Percentiles rank a stretch among this genome's conserved stretches.
phyloP scores from a whole-genome alignment of 208 protist genomes.

The Giardia muris region DNA sequence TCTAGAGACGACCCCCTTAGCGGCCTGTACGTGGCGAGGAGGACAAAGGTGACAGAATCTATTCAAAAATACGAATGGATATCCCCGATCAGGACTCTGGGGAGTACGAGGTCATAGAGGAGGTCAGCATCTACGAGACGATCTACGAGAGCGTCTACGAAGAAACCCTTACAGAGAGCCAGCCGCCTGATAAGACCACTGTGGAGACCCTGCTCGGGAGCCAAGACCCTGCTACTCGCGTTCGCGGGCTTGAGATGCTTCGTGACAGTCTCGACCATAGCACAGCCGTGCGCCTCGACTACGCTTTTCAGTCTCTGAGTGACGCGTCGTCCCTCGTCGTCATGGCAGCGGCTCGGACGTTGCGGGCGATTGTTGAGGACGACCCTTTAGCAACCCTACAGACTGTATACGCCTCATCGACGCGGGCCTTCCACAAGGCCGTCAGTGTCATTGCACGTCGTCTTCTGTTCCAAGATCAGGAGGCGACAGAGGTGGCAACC shows the following conservation, averaged over 20 bases:
- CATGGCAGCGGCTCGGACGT: not conserved
- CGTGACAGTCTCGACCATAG: not conserved
- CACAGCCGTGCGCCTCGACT: not conserved
- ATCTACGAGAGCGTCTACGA: not conserved
- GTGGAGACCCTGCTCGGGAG: not conserved
- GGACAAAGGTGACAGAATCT: not conserved
- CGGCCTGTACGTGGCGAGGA: not conserved
- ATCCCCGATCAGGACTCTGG: not conserved
- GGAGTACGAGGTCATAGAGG: not conserved
- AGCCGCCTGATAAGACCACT: no score
- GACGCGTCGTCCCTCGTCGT: not conserved
- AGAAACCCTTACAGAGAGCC: not conserved
- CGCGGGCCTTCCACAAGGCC: not conserved
- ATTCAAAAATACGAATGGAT: not conserved
- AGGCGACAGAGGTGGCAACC: not conserved
- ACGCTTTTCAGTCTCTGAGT: not conserved
- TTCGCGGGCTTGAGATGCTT: not conserved
- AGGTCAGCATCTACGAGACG: not conserved
- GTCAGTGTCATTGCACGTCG: not conserved
- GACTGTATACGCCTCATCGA: not conserved
- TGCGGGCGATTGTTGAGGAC: not conserved
- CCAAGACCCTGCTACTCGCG: not conserved
- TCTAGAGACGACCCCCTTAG: no score
- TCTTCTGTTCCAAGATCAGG: not conserved
- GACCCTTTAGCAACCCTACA: not conserved